Evolutionary conservation across 805 yeast species (phyloP).

Genomic region (Priceomyces medius): DNA sequence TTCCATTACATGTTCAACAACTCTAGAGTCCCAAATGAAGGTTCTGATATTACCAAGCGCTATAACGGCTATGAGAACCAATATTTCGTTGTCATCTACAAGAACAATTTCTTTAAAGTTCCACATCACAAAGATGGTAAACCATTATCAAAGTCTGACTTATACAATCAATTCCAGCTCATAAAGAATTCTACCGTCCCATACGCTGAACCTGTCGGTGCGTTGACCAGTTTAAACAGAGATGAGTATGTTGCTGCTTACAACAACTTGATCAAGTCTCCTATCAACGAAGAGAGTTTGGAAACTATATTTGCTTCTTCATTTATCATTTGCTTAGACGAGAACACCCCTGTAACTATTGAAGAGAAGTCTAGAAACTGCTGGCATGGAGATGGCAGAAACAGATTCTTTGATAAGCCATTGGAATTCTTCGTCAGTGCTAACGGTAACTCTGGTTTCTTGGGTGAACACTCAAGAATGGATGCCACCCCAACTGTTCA

Average conservation of each 20-base stretch:
- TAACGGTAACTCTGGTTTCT: constrained; percentile 86
- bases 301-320: constrained; percentile 73
- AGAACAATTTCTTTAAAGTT: constrained; percentile 80
- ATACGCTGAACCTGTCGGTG: constrained; percentile 63
- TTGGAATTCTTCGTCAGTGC: constrained; percentile 76
- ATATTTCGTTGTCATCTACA: constrained; percentile 68
- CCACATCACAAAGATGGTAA: constrained; percentile 51
- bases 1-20: constrained; percentile 90
- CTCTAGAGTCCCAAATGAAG: constrained; percentile 70
- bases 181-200: constrained; percentile 48
- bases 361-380: constrained; percentile 80
- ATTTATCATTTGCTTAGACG: constrained; percentile 77
- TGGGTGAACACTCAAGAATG: constrained; percentile 97
- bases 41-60: constrained; percentile 60
- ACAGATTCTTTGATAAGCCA: constrained; percentile 91
- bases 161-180: constrained; percentile 57
- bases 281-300: constrained; percentile 60
- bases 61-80: constrained; percentile 54
- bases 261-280: constrained; percentile 54
- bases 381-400: constrained; percentile 96
- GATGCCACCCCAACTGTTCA: constrained; percentile 96
- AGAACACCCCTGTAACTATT: constrained; percentile 67
- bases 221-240: constrained; percentile 80
- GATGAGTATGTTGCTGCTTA: constrained; percentile 73
- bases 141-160: constrained; percentile 44